A percentile compares a stretch with the other conserved stretches of the same genome.
Evolutionary conservation across 2,329 filamentous ascomycete species (phyloP).

Genomic region (Sporothrix mexicana): DNA sequence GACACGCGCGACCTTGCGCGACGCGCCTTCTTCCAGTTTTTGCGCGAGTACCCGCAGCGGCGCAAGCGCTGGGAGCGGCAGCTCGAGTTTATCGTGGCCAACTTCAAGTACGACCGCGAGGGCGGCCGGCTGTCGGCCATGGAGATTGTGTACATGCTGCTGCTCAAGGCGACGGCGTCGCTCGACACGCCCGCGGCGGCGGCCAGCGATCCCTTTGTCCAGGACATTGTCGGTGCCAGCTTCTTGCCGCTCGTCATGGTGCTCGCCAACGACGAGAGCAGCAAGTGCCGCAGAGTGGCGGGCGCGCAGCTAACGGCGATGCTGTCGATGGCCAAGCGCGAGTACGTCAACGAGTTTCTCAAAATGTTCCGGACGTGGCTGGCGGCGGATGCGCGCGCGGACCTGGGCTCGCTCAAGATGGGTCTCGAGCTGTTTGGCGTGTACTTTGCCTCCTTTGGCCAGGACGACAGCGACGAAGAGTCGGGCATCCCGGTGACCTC

Average conservation of each 20-base stretch:
- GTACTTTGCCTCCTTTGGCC: constrained; percentile 71
- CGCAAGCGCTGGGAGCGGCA: constrained; percentile 89
- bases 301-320: constrained; percentile 79
- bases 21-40: constrained; percentile 90
- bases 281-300: constrained; percentile 83
- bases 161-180: constrained; percentile 73
- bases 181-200: constrained; percentile 25
- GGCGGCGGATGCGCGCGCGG: constrained; percentile 50
- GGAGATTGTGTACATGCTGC: constrained; percentile 85
- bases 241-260: constrained; percentile 88
- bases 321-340: constrained; percentile 77
- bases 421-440: constrained; percentile 73
- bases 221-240: constrained; percentile 79
- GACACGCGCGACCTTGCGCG: constrained; percentile 85
- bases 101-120: constrained; percentile 86
- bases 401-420: constrained; percentile 74
- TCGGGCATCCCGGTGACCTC: constrained; percentile 10
- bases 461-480: constrained; percentile 9
- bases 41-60: constrained; percentile 92
- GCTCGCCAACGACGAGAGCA: constrained; percentile 85
- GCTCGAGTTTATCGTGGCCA: constrained; percentile 84
- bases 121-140: constrained; percentile 91
- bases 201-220: constrained; percentile 69
- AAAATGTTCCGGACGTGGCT: constrained; percentile 76
- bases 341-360: constrained; percentile 73